These are phyloP conservation scores for Chrysoporthe austroafricana DNA, from an alignment of 2,329 filamentous ascomycete genomes.

Conservation along the genomic window DNA sequence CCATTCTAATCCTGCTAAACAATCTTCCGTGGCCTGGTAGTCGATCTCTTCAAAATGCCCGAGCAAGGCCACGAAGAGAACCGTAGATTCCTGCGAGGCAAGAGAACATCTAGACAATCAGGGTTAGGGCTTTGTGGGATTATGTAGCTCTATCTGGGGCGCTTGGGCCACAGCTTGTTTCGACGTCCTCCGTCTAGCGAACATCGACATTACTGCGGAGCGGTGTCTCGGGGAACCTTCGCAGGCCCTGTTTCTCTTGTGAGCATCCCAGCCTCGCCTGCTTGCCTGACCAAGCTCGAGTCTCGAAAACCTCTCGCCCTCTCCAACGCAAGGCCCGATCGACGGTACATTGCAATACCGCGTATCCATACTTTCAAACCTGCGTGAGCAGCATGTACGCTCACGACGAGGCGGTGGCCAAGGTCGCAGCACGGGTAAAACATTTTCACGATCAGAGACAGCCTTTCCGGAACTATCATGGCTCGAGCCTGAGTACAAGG, in stretches of 20 bases:
- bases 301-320: neutral
- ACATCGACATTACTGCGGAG: too few species aligned
- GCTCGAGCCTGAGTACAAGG: constrained; percentile 77
- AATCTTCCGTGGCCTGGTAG: too few species aligned
- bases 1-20: too few species aligned
- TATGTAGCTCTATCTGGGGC: neutral
- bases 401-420: constrained; percentile 49
- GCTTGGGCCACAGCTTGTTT: constrained; percentile 6
- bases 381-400: constrained; percentile 41
- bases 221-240: too few species aligned
- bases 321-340: neutral
- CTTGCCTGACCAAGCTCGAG: neutral
- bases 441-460: constrained; percentile 47
- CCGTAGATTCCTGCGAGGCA: neutral
- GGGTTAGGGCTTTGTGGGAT: neutral
- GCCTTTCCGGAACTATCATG: constrained; percentile 77
- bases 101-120: neutral
- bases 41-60: neutral
- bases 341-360: neutral
- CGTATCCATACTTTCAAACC: neutral
- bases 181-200: neutral
- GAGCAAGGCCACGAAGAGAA: neutral
- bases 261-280: too few species aligned
- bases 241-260: too few species aligned
- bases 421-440: constrained; percentile 48